phyloP scores from a whole-genome alignment of 805 yeast genomes.

The Crinitomyces ghanaensis region DNA sequence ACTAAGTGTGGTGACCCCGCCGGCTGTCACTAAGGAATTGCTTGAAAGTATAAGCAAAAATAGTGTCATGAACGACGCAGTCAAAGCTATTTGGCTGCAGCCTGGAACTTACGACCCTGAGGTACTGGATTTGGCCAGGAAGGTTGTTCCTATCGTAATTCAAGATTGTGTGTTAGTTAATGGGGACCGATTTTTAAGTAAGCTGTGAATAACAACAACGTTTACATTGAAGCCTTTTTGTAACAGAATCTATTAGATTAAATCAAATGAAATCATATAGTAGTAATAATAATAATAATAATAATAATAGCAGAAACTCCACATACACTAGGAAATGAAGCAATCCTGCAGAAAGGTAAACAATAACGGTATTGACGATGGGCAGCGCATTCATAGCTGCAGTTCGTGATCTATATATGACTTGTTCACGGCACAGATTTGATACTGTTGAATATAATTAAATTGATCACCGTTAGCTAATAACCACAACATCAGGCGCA shows the following conservation, averaged over 20 bases:
- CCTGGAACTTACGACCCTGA: slow-evolving; percentile 62
- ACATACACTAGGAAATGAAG: too few relatives aligned
- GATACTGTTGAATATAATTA: too few relatives aligned
- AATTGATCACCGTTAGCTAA: too few relatives aligned
- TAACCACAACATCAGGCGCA: too few relatives aligned
- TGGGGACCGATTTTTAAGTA: slow-evolving; percentile 36
- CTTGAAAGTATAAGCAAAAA: slow-evolving; percentile 30
- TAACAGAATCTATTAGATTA: background rate
- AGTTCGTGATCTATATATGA: too few relatives aligned
- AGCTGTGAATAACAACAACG: slow-evolving; percentile 6
- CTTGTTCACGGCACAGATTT: too few relatives aligned
- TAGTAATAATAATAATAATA: background rate
- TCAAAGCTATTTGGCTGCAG: slow-evolving; percentile 68
- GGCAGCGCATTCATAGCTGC: too few relatives aligned
- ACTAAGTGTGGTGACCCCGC: slow-evolving; percentile 69
- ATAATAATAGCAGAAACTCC: too few relatives aligned
- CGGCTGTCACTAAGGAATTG: slow-evolving; percentile 40
- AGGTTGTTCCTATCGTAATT: slow-evolving; percentile 27
- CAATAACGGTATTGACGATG: too few relatives aligned
- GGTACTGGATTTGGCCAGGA: slow-evolving; percentile 25
- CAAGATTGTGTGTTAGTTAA: slow-evolving; percentile 57
- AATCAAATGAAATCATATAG: background rate
- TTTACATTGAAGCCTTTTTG: background rate
- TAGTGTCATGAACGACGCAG: slow-evolving; percentile 17
- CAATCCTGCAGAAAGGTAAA: too few relatives aligned